Evolutionary conservation across 2,329 filamentous ascomycete genomes (phyloP).

Genomic region (Cyclaneusma minus): DNA sequence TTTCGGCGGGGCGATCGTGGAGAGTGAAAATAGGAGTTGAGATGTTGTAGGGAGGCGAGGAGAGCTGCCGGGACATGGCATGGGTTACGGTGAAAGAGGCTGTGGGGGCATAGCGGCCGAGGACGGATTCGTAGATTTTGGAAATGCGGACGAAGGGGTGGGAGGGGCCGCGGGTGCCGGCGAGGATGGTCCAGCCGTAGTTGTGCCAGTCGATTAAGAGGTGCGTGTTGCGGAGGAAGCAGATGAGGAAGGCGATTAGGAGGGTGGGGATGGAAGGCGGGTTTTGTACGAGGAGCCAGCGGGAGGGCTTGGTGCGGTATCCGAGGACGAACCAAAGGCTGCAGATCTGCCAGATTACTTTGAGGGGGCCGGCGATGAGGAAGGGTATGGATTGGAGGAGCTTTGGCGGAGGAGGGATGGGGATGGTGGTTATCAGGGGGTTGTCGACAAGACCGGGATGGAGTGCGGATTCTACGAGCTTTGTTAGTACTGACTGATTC

Average conservation of each 20-base stretch:
- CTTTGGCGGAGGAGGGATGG: slow-evolving; percentile 52
- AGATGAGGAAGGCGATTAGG: slow-evolving; percentile 55
- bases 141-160: slow-evolving; percentile 70
- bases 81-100: slow-evolving; percentile 79
- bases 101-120: slow-evolving; percentile 50
- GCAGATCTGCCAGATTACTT: slow-evolving; percentile 70
- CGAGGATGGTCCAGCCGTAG: slow-evolving; percentile 90
- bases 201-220: slow-evolving; percentile 98
- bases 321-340: slow-evolving; percentile 56
- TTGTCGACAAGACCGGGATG: slow-evolving; percentile 63
- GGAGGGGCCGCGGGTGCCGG: slow-evolving; percentile 33
- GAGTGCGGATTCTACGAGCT: slow-evolving; percentile 53
- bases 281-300: slow-evolving; percentile 85
- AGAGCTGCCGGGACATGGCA: slow-evolving; percentile 69
- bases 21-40: slow-evolving; percentile 51
- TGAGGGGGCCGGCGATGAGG: slow-evolving; percentile 62
- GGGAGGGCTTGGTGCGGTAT: slow-evolving; percentile 57
- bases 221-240: slow-evolving; percentile 61
- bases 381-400: slow-evolving; percentile 56
- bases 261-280: slow-evolving; percentile 90
- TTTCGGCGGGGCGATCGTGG: slow-evolving; percentile 71
- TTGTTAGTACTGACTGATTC: slow-evolving; percentile 4
- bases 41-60: slow-evolving; percentile 45
- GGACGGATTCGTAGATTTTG: slow-evolving; percentile 58
- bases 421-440: slow-evolving; percentile 52